phyloP scores from a whole-genome alignment of 208 protist species.

The Novymonas esmeraldas region DNA sequence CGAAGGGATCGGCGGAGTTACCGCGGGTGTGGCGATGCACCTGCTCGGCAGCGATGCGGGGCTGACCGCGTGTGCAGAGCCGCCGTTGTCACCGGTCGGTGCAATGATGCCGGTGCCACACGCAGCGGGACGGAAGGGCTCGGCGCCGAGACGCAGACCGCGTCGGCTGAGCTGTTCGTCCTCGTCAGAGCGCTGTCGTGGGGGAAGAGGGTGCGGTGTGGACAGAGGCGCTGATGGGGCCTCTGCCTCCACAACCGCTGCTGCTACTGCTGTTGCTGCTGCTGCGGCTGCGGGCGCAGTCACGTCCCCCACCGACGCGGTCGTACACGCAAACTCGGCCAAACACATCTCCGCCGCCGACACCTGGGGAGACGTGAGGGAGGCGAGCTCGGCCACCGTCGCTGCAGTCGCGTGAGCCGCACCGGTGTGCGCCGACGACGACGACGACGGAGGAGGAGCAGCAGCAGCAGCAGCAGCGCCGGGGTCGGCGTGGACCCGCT shows the following conservation, averaged over 20 bases:
- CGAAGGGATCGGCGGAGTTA: too few species aligned
- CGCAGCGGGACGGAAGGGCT: conserved; percentile 4
- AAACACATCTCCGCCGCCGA: too few species aligned
- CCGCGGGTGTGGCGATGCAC: too few species aligned
- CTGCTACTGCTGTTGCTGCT: neutral
- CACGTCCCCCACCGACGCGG: too few species aligned
- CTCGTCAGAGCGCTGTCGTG: conserved; percentile 6
- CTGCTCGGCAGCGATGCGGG: too few species aligned
- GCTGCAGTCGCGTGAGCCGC: neutral
- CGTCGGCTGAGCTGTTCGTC: conserved; percentile 17
- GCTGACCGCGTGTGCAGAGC: too few species aligned
- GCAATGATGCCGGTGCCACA: too few species aligned
- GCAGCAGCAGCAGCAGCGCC: neutral
- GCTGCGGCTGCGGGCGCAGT: too few species aligned
- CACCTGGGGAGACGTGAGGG: too few species aligned
- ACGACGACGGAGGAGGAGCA: neutral
- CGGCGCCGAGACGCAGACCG: conserved; percentile 9
- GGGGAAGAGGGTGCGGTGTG: neutral
- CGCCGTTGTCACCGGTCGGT: too few species aligned
- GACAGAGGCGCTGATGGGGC: neutral
- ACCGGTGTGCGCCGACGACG: neutral
- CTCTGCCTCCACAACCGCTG: neutral
- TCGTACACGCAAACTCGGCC: too few species aligned
- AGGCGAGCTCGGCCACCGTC: too few species aligned
- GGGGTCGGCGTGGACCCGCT: neutral